phyloP scores from a whole-genome alignment of 371 early-diverging fungal species.

The Mortierella sp. region DNA sequence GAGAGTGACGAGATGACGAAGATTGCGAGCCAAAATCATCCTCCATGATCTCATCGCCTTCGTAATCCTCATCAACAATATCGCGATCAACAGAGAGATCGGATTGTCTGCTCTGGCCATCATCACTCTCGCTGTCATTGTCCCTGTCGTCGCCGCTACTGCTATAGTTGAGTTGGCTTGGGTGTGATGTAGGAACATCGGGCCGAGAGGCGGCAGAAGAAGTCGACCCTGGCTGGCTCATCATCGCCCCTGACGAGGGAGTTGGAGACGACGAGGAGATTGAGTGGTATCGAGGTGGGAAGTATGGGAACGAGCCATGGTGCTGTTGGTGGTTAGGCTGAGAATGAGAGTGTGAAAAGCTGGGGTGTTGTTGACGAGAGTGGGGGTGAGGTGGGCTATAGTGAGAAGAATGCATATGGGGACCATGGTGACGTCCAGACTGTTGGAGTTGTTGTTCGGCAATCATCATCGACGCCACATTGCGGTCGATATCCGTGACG shows the following conservation, averaged over 20 bases:
- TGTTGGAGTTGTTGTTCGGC: constrained; percentile 12
- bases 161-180: background rate
- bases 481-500: constrained; percentile 18
- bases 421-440: constrained; percentile 14
- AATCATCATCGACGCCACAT: constrained; percentile 30
- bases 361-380: background rate
- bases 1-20: background rate
- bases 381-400: background rate
- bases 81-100: constrained; percentile 1
- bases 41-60: background rate
- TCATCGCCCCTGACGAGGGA: background rate
- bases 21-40: background rate
- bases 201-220: background rate
- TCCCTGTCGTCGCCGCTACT: background rate
- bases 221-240: background rate
- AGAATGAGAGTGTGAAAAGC: background rate
- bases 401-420: background rate
- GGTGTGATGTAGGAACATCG: background rate
- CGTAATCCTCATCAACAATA: constrained; percentile 6
- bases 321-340: constrained; percentile 1
- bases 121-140: background rate
- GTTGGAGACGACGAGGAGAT: background rate
- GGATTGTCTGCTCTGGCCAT: background rate
- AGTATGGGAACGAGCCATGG: background rate
- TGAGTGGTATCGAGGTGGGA: background rate